A percentile compares a stretch with the other conserved stretches of the same genome.
Conservation (phyloP, 2,329 filamentous ascomycete species). For the Penicillium sp. region DNA sequence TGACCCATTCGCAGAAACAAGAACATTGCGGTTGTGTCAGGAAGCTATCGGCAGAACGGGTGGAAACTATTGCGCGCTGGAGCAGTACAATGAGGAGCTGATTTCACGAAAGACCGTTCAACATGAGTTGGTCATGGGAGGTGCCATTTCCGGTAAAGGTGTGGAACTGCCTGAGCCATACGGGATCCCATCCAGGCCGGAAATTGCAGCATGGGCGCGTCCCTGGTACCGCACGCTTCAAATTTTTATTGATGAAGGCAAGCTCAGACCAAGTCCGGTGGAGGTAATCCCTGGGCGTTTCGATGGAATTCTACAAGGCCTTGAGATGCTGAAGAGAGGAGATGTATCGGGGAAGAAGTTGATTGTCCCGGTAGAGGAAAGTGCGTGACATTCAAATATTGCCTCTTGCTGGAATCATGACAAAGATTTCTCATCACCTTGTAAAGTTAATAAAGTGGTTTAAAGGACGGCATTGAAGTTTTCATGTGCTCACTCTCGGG, state of each 20-base stretch:
- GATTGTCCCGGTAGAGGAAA: constrained; percentile 8
- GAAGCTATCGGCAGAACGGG: constrained; percentile 22
- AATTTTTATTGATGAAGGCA: constrained; percentile 8
- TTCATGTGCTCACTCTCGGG: too few relatives aligned
- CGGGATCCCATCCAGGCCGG: constrained; percentile 14
- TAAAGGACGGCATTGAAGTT: too few relatives aligned
- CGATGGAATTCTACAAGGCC: constrained; percentile 16
- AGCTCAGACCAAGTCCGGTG: constrained; percentile 14
- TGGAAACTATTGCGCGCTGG: constrained; percentile 23
- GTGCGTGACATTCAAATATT: neutral
- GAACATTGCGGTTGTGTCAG: constrained; percentile 20
- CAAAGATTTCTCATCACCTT: too few relatives aligned
- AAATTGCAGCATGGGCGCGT: constrained; percentile 22
- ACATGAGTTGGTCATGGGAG: constrained; percentile 25
- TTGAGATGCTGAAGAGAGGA: constrained; percentile 17
- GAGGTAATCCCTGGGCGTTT: constrained; percentile 12
- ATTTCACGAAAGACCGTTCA: constrained; percentile 19
- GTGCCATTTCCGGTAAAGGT: constrained; percentile 21
- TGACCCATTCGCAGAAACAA: constrained; percentile 23
- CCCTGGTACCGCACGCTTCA: constrained; percentile 19
- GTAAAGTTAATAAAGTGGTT: too few relatives aligned
- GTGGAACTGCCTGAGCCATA: constrained; percentile 25
- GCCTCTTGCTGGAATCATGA: too few relatives aligned
- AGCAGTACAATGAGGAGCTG: constrained; percentile 21
- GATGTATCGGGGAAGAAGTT: constrained; percentile 23